Conservation (phyloP, 768 basidiomycete species). For the Leccinum aurantiacum region DNA sequence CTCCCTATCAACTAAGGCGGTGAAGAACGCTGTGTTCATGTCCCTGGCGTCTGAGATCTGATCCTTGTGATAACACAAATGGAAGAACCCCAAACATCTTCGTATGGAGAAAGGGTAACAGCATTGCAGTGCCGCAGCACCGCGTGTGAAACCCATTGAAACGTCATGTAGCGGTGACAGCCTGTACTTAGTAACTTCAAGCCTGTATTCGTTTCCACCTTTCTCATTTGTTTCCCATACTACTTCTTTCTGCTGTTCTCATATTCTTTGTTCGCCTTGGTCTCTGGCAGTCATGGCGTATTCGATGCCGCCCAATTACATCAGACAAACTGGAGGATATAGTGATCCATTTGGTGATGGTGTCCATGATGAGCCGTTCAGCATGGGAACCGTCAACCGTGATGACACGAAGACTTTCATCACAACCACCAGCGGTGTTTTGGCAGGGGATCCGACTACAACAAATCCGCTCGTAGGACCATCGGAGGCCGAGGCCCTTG, state of each 20-base stretch:
- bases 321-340: conserved; percentile 11
- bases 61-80: neutral
- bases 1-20: conserved; percentile 27
- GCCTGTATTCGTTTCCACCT: neutral
- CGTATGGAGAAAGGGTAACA: too few relatives aligned
- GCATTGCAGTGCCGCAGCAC: neutral
- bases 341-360: conserved; percentile 31
- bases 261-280: conserved; percentile 15
- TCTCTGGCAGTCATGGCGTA: conserved; percentile 29
- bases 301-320: conserved; percentile 10
- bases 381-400: conserved; percentile 5
- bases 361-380: conserved; percentile 24
- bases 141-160: conserved; percentile 21
- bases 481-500: conserved; percentile 27
- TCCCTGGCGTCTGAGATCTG: neutral
- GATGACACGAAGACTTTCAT: conserved; percentile 23
- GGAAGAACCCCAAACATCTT: neutral
- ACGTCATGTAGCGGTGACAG: neutral
- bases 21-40: neutral
- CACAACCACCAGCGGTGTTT: conserved; percentile 24
- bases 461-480: conserved; percentile 7
- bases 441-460: conserved; percentile 11
- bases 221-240: neutral
- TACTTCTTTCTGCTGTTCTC: conserved; percentile 2
- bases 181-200: neutral